Base-by-base conservation (phyloP, 176 grass and related monocot genomes). In the Aegilops umbellulata region DNA sequence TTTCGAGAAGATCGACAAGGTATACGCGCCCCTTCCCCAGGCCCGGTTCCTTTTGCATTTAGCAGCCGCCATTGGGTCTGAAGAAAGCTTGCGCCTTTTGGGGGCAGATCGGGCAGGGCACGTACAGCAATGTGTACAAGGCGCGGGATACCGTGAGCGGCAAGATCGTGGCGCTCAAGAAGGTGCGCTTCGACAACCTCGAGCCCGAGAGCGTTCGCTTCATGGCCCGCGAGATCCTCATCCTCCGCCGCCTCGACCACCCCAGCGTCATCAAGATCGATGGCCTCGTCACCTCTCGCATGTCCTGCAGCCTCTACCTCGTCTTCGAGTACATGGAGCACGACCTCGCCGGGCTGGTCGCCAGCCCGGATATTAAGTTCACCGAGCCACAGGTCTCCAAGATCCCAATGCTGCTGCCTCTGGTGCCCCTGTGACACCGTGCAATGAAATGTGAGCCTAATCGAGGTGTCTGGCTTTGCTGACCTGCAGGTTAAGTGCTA, bases 1-100 rank as follows among this genome's bases (percentile, higher is more conserved):
- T 70, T 95, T 95, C 85, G 93, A 95, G 93, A 95, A 95, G 91
- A 92, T 93, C 86, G 91, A 95, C 79, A 95, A 95, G 93, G 93
- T 95, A 88, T 41, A 62, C 15, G 10, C 24, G 7, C 35, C 13
- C 47, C 47, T 30, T 12, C 61, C 20, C 69, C n/a, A 36, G 6
- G 69, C 3, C 61, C 30, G 11, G 26, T 15, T 36, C 57, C 87
- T 6, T 5, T 44, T 69, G 42, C 77, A 80, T 82, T 63, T 22
- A n/a, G 38, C 67, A 26, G 19, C 65, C 42, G 55, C 65, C 84
- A 87, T 90, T 83, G 89, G 30, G 41, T 60, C 85, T 94, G 53
- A 87, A 14, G 32, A 39, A 22, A 53, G 87, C 79, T 79, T 41
- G 51, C 80, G 55, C 77, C 86, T 88, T 83, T 55, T 31, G 11